Evolutionary conservation across 345 rosid species (phyloP).

Genomic region (Camelina laxa): DNA sequence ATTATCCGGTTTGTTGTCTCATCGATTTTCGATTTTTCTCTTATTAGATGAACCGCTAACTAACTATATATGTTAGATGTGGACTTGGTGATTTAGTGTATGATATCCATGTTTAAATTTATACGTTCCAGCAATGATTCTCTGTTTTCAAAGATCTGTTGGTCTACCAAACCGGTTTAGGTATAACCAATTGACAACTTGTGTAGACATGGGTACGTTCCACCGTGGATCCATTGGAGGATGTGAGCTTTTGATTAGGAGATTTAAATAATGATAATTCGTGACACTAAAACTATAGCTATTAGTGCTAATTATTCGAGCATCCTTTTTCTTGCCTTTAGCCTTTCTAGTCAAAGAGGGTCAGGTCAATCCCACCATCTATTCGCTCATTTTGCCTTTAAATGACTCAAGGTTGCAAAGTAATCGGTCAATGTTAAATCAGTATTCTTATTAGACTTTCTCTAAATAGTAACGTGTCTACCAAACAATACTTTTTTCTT

Average conservation of each 20-base stretch:
- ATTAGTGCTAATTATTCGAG: slow-evolving; percentile 18
- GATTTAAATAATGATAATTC: slow-evolving; percentile 1
- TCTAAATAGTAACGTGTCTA: neutral
- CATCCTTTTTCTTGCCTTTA: slow-evolving; percentile 18
- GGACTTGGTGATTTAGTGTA: neutral
- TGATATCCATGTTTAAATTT: neutral
- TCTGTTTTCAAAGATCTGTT: neutral
- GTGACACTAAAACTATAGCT: neutral
- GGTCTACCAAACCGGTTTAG: neutral
- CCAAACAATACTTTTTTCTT: neutral
- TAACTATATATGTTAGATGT: slow-evolving; percentile 1
- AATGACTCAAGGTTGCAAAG: neutral
- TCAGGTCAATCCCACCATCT: slow-evolving; percentile 23
- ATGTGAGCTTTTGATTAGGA: neutral
- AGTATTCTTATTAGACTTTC: neutral
- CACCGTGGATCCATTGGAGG: neutral
- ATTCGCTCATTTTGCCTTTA: neutral
- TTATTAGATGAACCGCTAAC: neutral
- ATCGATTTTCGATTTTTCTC: neutral
- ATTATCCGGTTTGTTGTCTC: slow-evolving; percentile 27
- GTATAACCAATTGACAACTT: neutral
- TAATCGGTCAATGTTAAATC: neutral
- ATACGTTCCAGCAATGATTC: neutral
- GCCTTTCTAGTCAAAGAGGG: slow-evolving; percentile 28
- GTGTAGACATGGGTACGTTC: neutral